Base-by-base conservation (phyloP, 306 rosid species). In the Coriaria nepalensis region DNA sequence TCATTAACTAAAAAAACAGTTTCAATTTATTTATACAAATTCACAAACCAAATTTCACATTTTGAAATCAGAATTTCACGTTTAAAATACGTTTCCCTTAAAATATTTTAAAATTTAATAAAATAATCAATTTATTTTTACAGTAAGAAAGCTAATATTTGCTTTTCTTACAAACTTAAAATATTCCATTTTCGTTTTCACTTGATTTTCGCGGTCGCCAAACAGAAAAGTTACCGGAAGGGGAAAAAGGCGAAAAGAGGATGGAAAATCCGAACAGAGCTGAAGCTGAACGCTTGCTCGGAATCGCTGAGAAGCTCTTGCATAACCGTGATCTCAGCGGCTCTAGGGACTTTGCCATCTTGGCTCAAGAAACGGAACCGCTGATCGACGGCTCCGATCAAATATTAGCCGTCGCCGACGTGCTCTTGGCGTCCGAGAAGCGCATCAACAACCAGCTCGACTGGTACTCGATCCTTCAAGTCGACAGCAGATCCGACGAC, bases 281-380 rank as follows among this genome's bases (percentile, higher is more conserved):
- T 6, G 96, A 92, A 73, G 98, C 87, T 4, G 92, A 85, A 50
- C 81, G 96, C 0, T 56, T 92, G 55, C 76, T 92, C 0, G 86
- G 83, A 32, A 78, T 92, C 40, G 78, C 87, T 4, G 98, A 92
- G 34, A 78, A 92, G 50, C 94, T 85, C 2, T 37, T 92, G 1
- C 84, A 73, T 14, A 66, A 33, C 42, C 87, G 92, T 13, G 96
- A 90, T 62, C 86, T 85, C 0, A 55, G n/a, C 60, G 86, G 93
- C 37, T 71, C 92, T 0, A 56, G 74, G 4, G 95, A 85, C 42
- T 77, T 90, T 40, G 94, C 94, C 34, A 65, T 77, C 46, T 60
- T 90, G 2, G 98, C 95, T 7, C 98, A 85, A 34, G 98, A 90
- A 56, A 72, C 85, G 2, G 96, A 85, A 61, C 95, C 94, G 6